phyloP scores from a whole-genome alignment of 2,329 filamentous ascomycete genomes.

The Colletotrichum paranaense region DNA sequence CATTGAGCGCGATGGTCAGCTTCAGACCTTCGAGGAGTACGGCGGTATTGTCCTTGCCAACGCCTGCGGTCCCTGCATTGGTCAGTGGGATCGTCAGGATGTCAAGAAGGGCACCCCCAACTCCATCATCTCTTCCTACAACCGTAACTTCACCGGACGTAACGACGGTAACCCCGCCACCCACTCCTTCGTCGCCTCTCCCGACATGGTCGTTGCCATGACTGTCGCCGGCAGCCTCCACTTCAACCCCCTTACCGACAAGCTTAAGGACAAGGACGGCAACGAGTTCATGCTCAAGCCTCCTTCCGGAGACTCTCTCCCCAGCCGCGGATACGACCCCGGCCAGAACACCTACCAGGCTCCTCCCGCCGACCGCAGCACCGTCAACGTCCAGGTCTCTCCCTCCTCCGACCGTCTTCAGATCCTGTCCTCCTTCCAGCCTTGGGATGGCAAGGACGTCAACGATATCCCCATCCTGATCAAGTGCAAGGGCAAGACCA shows the following conservation, averaged over 20 bases:
- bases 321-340: slow-evolving; percentile 85
- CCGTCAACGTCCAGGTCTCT: slow-evolving; percentile 83
- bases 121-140: slow-evolving; percentile 98
- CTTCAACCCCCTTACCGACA: slow-evolving; percentile 96
- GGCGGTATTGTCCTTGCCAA: slow-evolving; percentile 95
- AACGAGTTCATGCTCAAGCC: slow-evolving; percentile 92
- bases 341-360: slow-evolving; percentile 96
- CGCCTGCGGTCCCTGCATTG: slow-evolving; percentile 92
- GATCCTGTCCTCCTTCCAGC: slow-evolving; percentile 83
- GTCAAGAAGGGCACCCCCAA: slow-evolving; percentile 96
- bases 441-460: slow-evolving; percentile 95
- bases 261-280: slow-evolving; percentile 92
- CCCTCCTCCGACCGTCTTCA: slow-evolving; percentile 95
- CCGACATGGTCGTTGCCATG: slow-evolving; percentile 89
- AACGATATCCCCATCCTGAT: slow-evolving; percentile 89
- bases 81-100: slow-evolving; percentile 94
- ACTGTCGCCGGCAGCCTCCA: slow-evolving; percentile 84
- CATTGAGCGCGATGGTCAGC: slow-evolving; percentile 89
- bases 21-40: slow-evolving; percentile 95
- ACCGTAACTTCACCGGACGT: slow-evolving; percentile 99
- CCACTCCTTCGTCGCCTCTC: slow-evolving; percentile 92
- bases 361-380: slow-evolving; percentile 81
- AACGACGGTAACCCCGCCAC: slow-evolving; percentile 97
- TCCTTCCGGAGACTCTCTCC: slow-evolving; percentile 85
- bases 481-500: slow-evolving; percentile 97